phyloP scores from a whole-genome alignment of 768 basidiomycete genomes.

The Scleroderma bovista region DNA sequence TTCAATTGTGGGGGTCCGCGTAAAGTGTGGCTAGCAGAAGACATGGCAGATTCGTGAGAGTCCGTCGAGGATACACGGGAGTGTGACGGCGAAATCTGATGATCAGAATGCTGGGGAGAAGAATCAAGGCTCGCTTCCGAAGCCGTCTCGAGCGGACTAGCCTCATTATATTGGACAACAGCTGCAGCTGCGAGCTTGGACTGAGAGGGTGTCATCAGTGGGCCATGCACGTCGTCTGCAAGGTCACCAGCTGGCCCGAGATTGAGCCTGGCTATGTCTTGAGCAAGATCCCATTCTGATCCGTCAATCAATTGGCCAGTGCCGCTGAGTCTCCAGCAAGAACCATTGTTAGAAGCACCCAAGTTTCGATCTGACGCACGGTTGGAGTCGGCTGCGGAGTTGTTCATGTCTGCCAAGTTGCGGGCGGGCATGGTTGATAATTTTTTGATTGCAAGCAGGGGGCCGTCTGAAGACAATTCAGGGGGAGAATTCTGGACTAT shows the following conservation, averaged over 20 bases:
- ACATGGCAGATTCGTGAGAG: constrained; percentile 50
- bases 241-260: constrained; percentile 51
- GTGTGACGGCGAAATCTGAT: constrained; percentile 62
- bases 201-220: constrained; percentile 65
- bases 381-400: constrained; percentile 17
- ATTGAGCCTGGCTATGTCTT: constrained; percentile 68
- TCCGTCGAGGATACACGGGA: constrained; percentile 81
- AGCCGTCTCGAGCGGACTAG: constrained; percentile 68
- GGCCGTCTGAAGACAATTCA: constrained; percentile 28
- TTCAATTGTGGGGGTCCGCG: constrained; percentile 52
- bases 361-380: constrained; percentile 37
- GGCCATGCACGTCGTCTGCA: constrained; percentile 43
- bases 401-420: constrained; percentile 20
- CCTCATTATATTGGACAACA: constrained; percentile 54
- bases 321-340: constrained; percentile 61
- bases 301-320: constrained; percentile 59
- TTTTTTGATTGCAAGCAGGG: constrained; percentile 35
- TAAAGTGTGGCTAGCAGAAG: constrained; percentile 51
- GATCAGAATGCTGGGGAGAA: constrained; percentile 64
- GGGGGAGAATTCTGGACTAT: constrained; percentile 35
- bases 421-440: constrained; percentile 44
- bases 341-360: constrained; percentile 31
- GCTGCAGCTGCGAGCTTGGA: constrained; percentile 48
- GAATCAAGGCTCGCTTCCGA: constrained; percentile 70
- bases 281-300: constrained; percentile 65